Percentiles rank a stretch among this genome's conserved stretches.
Conservation (phyloP, 2,329 filamentous ascomycete species). For the Colletotrichum tofieldiae region DNA sequence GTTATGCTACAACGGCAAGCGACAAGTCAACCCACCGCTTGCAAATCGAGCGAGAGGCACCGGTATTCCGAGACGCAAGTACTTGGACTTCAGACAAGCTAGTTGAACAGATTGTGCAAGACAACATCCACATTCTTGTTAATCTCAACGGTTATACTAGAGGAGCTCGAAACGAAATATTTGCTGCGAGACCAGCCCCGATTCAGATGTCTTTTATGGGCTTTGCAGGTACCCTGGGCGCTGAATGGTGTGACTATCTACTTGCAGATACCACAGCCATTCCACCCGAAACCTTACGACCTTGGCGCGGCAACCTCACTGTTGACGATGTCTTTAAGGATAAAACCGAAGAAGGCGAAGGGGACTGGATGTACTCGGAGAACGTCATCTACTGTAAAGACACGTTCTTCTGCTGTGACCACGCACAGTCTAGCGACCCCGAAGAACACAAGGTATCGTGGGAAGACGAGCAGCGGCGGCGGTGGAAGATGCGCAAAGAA, state of each 20-base stretch:
- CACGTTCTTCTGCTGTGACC: constrained; percentile 98
- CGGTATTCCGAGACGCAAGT: constrained; percentile 91
- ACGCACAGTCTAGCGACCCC: constrained; percentile 88
- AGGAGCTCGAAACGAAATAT: constrained; percentile 97
- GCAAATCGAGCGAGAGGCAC: constrained; percentile 94
- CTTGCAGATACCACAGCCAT: constrained; percentile 92
- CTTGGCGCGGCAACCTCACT: constrained; percentile 81
- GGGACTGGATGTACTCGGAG: constrained; percentile 95
- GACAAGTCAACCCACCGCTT: constrained; percentile 91
- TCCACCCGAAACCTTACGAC: constrained; percentile 84
- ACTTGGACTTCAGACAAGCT: constrained; percentile 88
- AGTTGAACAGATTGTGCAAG: constrained; percentile 87
- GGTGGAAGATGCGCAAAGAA: constrained; percentile 95
- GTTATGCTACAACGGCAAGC: constrained; percentile 94
- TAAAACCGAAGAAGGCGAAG: constrained; percentile 78
- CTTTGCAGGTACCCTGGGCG: constrained; percentile 94
- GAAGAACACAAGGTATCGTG: constrained; percentile 79
- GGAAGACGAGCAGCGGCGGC: constrained; percentile 84
- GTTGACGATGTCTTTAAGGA: constrained; percentile 79
- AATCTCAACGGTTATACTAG: constrained; percentile 99
- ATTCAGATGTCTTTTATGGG: constrained; percentile 99
- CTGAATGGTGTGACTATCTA: constrained; percentile 99
- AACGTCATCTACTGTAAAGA: constrained; percentile 96
- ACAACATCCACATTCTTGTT: constrained; percentile 93
- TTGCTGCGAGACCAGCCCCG: constrained; percentile 92